Evolutionary conservation across 2,329 filamentous ascomycete genomes (phyloP).

Genomic region (Alternaria ethzedia): DNA sequence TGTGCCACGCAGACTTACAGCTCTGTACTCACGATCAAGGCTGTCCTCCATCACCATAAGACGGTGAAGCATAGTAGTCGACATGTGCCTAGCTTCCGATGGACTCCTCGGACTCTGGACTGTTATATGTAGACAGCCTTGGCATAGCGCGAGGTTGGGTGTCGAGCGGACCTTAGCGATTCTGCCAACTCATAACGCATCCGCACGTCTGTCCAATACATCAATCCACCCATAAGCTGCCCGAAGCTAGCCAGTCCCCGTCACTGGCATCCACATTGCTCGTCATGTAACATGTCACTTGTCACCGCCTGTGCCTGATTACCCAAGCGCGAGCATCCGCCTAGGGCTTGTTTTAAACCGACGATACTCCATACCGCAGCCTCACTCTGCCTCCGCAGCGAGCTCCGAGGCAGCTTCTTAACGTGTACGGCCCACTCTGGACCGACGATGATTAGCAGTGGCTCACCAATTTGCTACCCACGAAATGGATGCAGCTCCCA

Average conservation of each 20-base stretch:
- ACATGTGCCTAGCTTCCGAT: conserved; percentile 2
- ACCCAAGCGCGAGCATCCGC: conserved; percentile 28
- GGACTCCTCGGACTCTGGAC: neutral
- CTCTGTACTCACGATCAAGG: neutral
- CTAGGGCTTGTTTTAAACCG: conserved; percentile 28
- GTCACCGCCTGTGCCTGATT: conserved; percentile 46
- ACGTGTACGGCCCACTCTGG: conserved; percentile 15
- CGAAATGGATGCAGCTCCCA: conserved; percentile 48
- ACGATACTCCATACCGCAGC: conserved; percentile 19
- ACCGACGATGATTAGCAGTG: conserved; percentile 37
- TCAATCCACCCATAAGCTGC: conserved; percentile 39
- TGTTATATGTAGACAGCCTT: conserved; percentile 6
- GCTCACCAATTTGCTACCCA: conserved; percentile 30
- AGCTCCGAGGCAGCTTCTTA: conserved; percentile 13
- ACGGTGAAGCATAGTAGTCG: neutral
- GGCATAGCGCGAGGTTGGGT: conserved; percentile 21
- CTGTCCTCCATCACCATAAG: neutral
- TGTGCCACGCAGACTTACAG: neutral
- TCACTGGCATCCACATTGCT: conserved; percentile 29
- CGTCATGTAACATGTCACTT: conserved; percentile 47
- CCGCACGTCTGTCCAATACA: conserved; percentile 36
- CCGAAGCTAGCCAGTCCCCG: conserved; percentile 41
- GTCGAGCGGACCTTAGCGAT: conserved; percentile 36
- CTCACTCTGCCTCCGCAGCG: conserved; percentile 10
- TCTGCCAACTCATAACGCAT: conserved; percentile 49